phyloP scores from a whole-genome alignment of 2,329 filamentous ascomycete species.

The Cladosporium oxysporum region DNA sequence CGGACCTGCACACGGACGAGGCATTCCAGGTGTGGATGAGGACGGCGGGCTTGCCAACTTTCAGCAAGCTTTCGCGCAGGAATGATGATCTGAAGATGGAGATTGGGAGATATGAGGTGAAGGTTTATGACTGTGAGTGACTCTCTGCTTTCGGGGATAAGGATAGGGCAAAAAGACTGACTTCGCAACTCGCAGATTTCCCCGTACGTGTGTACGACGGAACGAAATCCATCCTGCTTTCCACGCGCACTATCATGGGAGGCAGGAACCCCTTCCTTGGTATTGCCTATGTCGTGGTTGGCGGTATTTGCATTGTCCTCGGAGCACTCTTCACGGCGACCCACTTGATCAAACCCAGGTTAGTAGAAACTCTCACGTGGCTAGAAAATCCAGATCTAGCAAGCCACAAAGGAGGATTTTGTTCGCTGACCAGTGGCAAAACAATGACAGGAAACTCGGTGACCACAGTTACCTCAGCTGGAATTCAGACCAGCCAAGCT shows the following conservation, averaged over 20 bases:
- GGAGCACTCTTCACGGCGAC: conserved; percentile 86
- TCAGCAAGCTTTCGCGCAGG: conserved; percentile 87
- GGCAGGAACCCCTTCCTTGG: conserved; percentile 94
- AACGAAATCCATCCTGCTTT: conserved; percentile 86
- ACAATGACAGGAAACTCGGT: conserved; percentile 75
- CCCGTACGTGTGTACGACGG: conserved; percentile 76
- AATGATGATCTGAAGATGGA: conserved; percentile 72
- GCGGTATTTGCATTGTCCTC: conserved; percentile 86
- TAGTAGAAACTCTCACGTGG: conserved; percentile 35
- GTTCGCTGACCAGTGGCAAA: conserved; percentile 20
- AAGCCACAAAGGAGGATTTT: background rate
- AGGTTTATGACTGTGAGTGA: conserved; percentile 75
- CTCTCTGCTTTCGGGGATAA: too few relatives aligned
- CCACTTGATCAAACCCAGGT: conserved; percentile 89
- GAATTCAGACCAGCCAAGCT: conserved; percentile 71
- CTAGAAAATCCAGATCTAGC: background rate
- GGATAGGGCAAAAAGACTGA: background rate
- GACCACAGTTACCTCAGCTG: conserved; percentile 97
- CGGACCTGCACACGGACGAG: conserved; percentile 73
- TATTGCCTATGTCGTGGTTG: conserved; percentile 93
- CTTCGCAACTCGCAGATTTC: conserved; percentile 63
- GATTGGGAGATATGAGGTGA: conserved; percentile 71
- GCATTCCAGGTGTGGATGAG: conserved; percentile 99
- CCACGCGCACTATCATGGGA: conserved; percentile 88
- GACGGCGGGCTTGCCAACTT: conserved; percentile 87